phyloP scores from a whole-genome alignment of 768 basidiomycete genomes.

The Auriscalpium orientale region DNA sequence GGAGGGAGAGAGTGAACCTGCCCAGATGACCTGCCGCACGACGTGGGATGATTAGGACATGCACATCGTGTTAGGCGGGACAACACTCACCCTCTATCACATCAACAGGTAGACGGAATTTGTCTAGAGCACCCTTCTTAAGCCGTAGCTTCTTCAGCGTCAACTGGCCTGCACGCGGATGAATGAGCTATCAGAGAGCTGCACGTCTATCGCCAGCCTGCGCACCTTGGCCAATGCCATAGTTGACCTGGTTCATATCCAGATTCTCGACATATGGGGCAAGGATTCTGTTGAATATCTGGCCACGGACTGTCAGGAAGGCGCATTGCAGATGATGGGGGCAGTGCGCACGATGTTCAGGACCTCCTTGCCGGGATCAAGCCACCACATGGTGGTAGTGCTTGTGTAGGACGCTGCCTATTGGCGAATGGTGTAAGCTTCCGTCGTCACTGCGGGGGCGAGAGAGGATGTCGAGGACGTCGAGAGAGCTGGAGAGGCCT shows the following conservation, averaged over 20 bases:
- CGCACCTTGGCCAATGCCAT: conserved; percentile 82
- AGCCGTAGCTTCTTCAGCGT: conserved; percentile 76
- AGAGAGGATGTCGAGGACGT: background rate
- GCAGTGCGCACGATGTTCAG: conserved; percentile 58
- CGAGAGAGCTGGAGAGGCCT: background rate
- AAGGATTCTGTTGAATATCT: conserved; percentile 86
- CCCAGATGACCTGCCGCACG: conserved; percentile 64
- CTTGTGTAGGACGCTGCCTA: background rate
- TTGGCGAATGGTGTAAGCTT: background rate
- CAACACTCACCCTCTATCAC: conserved; percentile 70
- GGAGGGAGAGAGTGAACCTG: conserved; percentile 75
- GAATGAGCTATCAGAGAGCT: conserved; percentile 3
- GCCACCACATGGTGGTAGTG: conserved; percentile 65
- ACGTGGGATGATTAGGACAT: background rate
- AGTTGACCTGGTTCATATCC: conserved; percentile 90
- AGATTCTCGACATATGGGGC: conserved; percentile 95
- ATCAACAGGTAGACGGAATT: conserved; percentile 92
- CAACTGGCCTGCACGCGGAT: conserved; percentile 48
- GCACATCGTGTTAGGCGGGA: background rate
- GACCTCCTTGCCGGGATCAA: conserved; percentile 80
- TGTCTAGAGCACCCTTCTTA: conserved; percentile 90
- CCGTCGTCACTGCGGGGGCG: background rate
- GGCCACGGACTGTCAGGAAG: background rate
- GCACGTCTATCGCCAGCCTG: background rate
- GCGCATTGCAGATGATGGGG: background rate